phyloP scores from a whole-genome alignment of 164 flowering plant genomes.

The Annona cherimola region DNA sequence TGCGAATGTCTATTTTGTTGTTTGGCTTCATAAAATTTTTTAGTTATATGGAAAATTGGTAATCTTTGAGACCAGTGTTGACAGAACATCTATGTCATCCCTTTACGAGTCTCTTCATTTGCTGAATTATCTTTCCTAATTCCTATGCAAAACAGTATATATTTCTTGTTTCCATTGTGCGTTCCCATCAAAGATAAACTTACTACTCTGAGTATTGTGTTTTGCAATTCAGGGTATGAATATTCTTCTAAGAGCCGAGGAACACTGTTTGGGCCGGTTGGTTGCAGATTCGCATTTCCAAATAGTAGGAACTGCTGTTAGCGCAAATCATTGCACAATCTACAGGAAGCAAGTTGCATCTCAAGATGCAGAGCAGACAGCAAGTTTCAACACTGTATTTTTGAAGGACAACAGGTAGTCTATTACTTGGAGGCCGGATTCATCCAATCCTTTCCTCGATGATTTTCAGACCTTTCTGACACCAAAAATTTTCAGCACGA shows the following conservation, averaged over 20 bases:
- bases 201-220: not conserved
- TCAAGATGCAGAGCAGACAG: conserved; percentile 29
- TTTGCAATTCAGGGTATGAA: conserved; percentile 61
- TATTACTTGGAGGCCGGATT: not conserved
- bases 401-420: conserved; percentile 81
- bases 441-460: not conserved
- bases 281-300: conserved; percentile 52
- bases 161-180: too few relatives aligned
- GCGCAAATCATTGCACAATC: conserved; percentile 75
- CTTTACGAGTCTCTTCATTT: too few relatives aligned
- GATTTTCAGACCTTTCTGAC: conserved; percentile 1
- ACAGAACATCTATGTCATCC: too few relatives aligned
- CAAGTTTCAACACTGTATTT: conserved; percentile 30
- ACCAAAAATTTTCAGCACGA: conserved; percentile 51
- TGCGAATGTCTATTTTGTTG: too few relatives aligned
- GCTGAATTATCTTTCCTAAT: too few relatives aligned
- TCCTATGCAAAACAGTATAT: too few relatives aligned
- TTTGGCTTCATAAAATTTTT: too few relatives aligned
- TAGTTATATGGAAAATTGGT: too few relatives aligned
- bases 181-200: not conserved
- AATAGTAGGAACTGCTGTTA: conserved; percentile 63
- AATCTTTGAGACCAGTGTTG: too few relatives aligned
- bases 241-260: conserved; percentile 60
- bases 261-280: conserved; percentile 68
- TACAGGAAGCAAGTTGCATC: conserved; percentile 35